A percentile compares a stretch with the other conserved stretches of the same genome.
Evolutionary conservation across 768 basidiomycete genomes (phyloP).

Genomic region (Mycena alexandri): DNA sequence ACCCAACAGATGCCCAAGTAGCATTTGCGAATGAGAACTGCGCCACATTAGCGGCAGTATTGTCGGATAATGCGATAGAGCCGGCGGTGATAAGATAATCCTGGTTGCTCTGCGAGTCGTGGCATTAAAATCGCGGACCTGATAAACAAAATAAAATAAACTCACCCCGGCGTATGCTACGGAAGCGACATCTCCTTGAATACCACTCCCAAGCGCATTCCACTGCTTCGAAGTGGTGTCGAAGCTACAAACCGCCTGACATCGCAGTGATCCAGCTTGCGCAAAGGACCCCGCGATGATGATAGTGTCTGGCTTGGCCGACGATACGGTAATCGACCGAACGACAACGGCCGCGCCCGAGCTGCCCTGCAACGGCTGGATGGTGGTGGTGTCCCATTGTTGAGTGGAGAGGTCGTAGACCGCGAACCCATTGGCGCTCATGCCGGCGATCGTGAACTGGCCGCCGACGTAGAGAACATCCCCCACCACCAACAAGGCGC

Average conservation of each 20-base stretch:
- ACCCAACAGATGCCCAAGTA: constrained; percentile 81
- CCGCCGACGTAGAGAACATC: constrained; percentile 86
- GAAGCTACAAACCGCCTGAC: constrained; percentile 84
- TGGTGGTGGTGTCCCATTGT: constrained; percentile 69
- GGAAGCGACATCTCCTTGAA: constrained; percentile 84
- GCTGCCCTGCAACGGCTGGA: constrained; percentile 71
- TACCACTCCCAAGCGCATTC: constrained; percentile 82
- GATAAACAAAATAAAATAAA: constrained; percentile 34
- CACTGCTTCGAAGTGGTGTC: constrained; percentile 80
- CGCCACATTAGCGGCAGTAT: constrained; percentile 77
- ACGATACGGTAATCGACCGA: constrained; percentile 75
- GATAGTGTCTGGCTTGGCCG: constrained; percentile 69
- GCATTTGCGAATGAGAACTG: constrained; percentile 77
- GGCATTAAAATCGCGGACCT: constrained; percentile 26
- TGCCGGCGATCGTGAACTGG: constrained; percentile 75
- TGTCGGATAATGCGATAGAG: constrained; percentile 75
- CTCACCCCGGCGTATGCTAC: constrained; percentile 87
- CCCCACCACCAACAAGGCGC: constrained; percentile 78
- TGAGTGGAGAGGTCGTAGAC: constrained; percentile 80
- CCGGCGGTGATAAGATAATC: constrained; percentile 85
- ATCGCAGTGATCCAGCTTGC: constrained; percentile 79
- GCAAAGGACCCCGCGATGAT: constrained; percentile 92
- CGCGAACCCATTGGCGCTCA: constrained; percentile 76
- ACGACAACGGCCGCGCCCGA: constrained; percentile 72
- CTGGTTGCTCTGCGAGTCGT: constrained; percentile 64